Conservation (phyloP, 441 rosid genomes). For the Biscutella laevigata region DNA sequence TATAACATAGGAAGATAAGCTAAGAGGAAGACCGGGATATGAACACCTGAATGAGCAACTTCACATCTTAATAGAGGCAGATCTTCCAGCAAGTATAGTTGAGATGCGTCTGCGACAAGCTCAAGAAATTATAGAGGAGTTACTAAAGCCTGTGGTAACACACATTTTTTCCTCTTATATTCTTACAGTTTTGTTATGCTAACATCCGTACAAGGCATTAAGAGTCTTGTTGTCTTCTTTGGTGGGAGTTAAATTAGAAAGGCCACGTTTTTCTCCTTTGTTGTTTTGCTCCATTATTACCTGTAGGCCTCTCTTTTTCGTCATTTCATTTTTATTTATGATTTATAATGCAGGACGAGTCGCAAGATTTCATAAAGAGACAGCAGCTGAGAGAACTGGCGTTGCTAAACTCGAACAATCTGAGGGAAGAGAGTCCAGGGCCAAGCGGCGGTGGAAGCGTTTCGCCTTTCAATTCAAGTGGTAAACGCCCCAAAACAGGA, state of each 20-base stretch:
- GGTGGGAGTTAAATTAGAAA: too few species aligned
- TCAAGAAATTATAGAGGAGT: conserved; percentile 87
- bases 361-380: conserved; percentile 86
- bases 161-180: not conserved
- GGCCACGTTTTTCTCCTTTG: too few species aligned
- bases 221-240: conserved; percentile 9
- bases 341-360: conserved; percentile 56
- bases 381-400: conserved; percentile 92
- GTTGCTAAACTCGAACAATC: conserved; percentile 73
- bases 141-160: conserved; percentile 92
- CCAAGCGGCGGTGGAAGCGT: conserved; percentile 68
- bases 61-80: conserved; percentile 90
- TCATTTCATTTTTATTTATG: not conserved
- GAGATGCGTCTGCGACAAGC: conserved; percentile 89
- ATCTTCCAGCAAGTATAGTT: conserved; percentile 82
- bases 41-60: conserved; percentile 95
- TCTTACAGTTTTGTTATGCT: not conserved
- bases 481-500: conserved; percentile 92
- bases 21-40: conserved; percentile 88
- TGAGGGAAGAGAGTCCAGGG: conserved; percentile 93
- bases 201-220: not conserved
- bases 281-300: too few species aligned
- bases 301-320: too few species aligned
- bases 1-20: conserved; percentile 80
- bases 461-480: conserved; percentile 91